Percentiles rank a stretch among this genome's conserved stretches.
phyloP scores from a whole-genome alignment of 108 stramenopile genomes.

The Skeletonema tropicum region DNA sequence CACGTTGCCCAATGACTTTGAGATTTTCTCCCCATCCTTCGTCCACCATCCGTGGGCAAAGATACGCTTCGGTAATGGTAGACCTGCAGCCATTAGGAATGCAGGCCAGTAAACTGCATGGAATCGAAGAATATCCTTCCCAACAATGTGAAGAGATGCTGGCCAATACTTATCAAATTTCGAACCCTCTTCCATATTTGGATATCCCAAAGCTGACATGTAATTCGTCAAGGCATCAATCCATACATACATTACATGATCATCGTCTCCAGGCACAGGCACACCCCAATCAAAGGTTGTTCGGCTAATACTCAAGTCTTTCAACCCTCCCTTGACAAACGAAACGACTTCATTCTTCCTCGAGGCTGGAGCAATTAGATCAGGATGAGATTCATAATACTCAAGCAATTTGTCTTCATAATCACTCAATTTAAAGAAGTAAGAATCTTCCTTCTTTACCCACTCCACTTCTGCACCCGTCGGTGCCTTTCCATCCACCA shows the following conservation, averaged over 20 bases:
- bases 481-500: conserved; percentile 93
- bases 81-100: conserved; percentile 92
- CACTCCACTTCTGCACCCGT: conserved; percentile 94
- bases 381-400: conserved; percentile 80
- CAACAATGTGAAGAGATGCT: conserved; percentile 91
- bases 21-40: conserved; percentile 95
- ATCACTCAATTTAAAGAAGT: conserved; percentile 93
- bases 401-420: conserved; percentile 86
- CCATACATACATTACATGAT: conserved; percentile 99
- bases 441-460: conserved; percentile 95
- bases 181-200: conserved; percentile 56
- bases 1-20: conserved; percentile 93
- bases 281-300: conserved; percentile 96
- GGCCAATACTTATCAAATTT: conserved; percentile 85
- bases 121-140: conserved; percentile 98
- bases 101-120: conserved; percentile 99
- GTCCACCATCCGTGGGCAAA: conserved; percentile 99
- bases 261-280: conserved; percentile 87
- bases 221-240: conserved; percentile 98
- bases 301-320: conserved; percentile 90
- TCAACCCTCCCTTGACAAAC: conserved; percentile 89
- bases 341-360: conserved; percentile 87
- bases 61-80: conserved; percentile 90
- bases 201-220: conserved; percentile 92
- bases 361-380: conserved; percentile 89